Percentiles rank a stretch among this genome's conserved stretches.
Evolutionary conservation across 2,329 filamentous ascomycete species (phyloP).

Genomic region (Trichophyton verrucosum): DNA sequence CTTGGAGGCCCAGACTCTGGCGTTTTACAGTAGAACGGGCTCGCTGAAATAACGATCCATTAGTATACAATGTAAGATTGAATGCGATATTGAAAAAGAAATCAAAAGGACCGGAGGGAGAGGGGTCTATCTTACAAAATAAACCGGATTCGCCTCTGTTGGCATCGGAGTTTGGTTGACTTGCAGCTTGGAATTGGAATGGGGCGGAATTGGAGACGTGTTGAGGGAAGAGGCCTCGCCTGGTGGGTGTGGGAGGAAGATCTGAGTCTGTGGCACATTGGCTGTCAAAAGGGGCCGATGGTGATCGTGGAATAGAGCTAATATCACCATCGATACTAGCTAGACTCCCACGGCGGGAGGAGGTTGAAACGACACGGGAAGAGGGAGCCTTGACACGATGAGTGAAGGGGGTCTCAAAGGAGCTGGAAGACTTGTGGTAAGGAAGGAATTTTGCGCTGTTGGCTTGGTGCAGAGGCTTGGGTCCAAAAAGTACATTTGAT

Average conservation of each 20-base stretch:
- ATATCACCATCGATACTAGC: constrained; percentile 73
- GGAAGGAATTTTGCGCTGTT: constrained; percentile 40
- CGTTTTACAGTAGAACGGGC: constrained; percentile 45
- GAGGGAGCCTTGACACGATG: background rate
- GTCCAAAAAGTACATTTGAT: constrained; percentile 52
- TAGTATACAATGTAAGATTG: constrained; percentile 1
- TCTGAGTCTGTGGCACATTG: constrained; percentile 54
- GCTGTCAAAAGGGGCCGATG: constrained; percentile 43
- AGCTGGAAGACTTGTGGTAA: background rate
- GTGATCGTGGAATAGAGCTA: constrained; percentile 44
- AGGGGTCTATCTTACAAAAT: constrained; percentile 29
- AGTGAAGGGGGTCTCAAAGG: constrained; percentile 2
- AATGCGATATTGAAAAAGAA: background rate
- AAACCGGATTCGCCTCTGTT: constrained; percentile 13
- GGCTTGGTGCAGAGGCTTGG: constrained; percentile 44
- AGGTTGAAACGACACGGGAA: constrained; percentile 35
- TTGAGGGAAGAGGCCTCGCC: constrained; percentile 34
- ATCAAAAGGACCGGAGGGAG: constrained; percentile 8
- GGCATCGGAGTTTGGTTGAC: background rate
- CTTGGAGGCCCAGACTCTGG: constrained; percentile 50
- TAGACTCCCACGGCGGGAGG: constrained; percentile 55
- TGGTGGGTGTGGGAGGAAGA: constrained; percentile 88
- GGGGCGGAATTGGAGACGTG: constrained; percentile 14
- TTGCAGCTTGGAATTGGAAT: background rate
- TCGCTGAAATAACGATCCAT: constrained; percentile 41